These are phyloP conservation scores for Lablab purpureus DNA, from an alignment of 306 rosid genomes.

Conservation along the genomic window DNA sequence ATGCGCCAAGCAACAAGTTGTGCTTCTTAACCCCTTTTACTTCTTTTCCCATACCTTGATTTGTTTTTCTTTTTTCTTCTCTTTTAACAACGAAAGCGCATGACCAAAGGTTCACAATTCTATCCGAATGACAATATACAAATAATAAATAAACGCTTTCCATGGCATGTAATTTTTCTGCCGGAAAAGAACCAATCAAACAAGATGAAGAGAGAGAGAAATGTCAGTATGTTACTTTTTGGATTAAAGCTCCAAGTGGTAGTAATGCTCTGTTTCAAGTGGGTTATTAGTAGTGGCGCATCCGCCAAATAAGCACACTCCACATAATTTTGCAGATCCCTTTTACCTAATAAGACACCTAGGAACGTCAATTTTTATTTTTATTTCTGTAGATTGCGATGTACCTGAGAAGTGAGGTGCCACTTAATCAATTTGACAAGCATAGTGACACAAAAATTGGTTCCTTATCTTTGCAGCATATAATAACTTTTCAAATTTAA, in stretches of 20 bases:
- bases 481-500: constrained; percentile 17
- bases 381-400: constrained; percentile 22
- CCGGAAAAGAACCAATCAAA: constrained; percentile 25
- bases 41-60: constrained; percentile 9
- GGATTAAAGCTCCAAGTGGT: constrained; percentile 23
- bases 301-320: constrained; percentile 20
- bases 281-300: constrained; percentile 29
- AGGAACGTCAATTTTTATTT: not conserved
- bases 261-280: constrained; percentile 1
- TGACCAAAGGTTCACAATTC: not conserved
- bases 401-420: constrained; percentile 34
- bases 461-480: constrained; percentile 42
- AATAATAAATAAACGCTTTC: constrained; percentile 1
- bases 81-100: not conserved
- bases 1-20: constrained; percentile 31
- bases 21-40: not conserved
- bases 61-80: not conserved
- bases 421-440: constrained; percentile 17
- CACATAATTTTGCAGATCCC: not conserved
- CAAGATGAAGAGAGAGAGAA: not conserved
- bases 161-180: constrained; percentile 10
- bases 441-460: not conserved
- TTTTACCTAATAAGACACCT: constrained; percentile 8
- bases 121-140: not conserved
- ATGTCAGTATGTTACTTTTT: not conserved